A percentile compares a stretch with the other conserved stretches of the same genome.
These are phyloP conservation scores for Aspergillus cristatus DNA, from an alignment of 495 filamentous ascomycete genomes.

Conservation along the genomic window DNA sequence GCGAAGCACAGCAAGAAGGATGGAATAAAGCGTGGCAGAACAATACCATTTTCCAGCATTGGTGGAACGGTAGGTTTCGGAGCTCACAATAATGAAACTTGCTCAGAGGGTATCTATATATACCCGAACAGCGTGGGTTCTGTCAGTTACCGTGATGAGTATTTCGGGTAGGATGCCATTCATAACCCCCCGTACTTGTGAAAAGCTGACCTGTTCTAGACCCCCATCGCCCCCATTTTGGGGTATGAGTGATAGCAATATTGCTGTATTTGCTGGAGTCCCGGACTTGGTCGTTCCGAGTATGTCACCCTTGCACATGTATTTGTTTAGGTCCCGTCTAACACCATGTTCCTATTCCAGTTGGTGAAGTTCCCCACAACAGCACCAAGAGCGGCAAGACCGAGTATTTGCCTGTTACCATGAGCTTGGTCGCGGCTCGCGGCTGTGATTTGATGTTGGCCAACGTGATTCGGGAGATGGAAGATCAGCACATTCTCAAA, in stretches of 20 bases:
- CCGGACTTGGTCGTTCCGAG: no score
- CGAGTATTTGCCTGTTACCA: constrained; percentile 50
- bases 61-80: constrained; percentile 41
- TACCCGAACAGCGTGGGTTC: no score
- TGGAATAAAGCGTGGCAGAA: constrained; percentile 29
- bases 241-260: constrained; percentile 37
- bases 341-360: constrained; percentile 47
- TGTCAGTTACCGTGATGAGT: no score
- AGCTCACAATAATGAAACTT: constrained; percentile 24
- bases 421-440: constrained; percentile 49
- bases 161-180: no score
- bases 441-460: constrained; percentile 56
- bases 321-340: no score
- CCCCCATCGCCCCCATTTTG: constrained; percentile 17
- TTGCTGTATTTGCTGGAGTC: constrained; percentile 37
- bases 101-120: constrained; percentile 37
- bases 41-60: constrained; percentile 43
- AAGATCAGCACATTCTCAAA: constrained; percentile 39
- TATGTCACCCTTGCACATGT: no score
- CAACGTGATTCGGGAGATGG: constrained; percentile 43
- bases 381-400: constrained; percentile 42
- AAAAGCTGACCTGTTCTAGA: constrained; percentile 17
- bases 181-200: constrained; percentile 26
- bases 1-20: constrained; percentile 32
- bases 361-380: constrained; percentile 45